Percentiles rank a stretch among this genome's conserved stretches.
phyloP scores from a whole-genome alignment of 768 basidiomycete genomes.

The Xerocomus brunneocitrinus region DNA sequence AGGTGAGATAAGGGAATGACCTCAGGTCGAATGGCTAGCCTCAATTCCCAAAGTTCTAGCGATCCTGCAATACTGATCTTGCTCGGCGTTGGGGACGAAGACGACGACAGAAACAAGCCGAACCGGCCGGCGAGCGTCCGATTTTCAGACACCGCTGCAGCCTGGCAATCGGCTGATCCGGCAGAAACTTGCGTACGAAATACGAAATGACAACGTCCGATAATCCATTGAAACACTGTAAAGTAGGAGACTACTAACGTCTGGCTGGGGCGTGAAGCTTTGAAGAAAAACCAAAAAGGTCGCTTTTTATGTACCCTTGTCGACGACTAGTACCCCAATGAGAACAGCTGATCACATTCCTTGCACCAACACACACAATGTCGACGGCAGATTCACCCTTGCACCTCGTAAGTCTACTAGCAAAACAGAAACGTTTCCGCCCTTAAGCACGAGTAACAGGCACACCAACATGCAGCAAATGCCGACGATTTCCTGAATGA shows the following conservation, averaged over 20 bases:
- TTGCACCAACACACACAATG: constrained; percentile 14
- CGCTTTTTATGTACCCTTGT: neutral
- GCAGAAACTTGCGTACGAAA: neutral
- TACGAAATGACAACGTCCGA: no score
- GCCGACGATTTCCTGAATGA: constrained; percentile 67
- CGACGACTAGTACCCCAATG: neutral
- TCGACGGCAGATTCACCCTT: constrained; percentile 44
- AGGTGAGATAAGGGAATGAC: neutral
- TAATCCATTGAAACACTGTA: no score
- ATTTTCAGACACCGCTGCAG: constrained; percentile 31
- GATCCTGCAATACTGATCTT: constrained; percentile 1
- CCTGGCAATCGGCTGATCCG: constrained; percentile 4
- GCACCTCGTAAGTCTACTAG: constrained; percentile 39
- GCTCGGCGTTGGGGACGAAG: constrained; percentile 14
- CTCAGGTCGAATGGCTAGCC: neutral
- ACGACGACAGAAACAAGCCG: constrained; percentile 8
- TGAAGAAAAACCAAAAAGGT: neutral
- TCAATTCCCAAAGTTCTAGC: neutral
- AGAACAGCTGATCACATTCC: neutral
- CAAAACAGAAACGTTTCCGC: neutral
- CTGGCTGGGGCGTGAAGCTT: neutral
- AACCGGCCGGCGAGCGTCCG: constrained; percentile 7
- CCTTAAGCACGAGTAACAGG: constrained; percentile 40
- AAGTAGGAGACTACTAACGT: no score
- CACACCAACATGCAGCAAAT: constrained; percentile 77